These are phyloP conservation scores for Geosmithia flava DNA, from an alignment of 2,329 filamentous ascomycete genomes.

Conservation along the genomic window DNA sequence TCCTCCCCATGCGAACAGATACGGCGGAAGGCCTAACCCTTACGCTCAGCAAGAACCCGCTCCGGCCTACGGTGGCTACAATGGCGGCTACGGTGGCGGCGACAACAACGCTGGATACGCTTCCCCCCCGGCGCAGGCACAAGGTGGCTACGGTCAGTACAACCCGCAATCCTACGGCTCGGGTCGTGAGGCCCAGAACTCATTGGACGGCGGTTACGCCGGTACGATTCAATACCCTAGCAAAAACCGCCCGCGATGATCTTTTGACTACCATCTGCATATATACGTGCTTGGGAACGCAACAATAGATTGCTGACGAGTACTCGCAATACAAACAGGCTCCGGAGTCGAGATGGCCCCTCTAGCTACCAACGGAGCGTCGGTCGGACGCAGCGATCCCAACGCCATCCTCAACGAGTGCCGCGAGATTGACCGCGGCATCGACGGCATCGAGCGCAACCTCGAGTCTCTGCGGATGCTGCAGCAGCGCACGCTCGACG, in stretches of 20 bases:
- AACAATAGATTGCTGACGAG: background rate
- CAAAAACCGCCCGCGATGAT: background rate
- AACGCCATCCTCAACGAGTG: slow-evolving; percentile 79
- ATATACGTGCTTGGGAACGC: background rate
- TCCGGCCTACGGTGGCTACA: slow-evolving; percentile 17
- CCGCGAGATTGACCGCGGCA: slow-evolving; percentile 63
- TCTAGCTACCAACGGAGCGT: slow-evolving; percentile 38
- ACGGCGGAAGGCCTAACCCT: slow-evolving; percentile 42
- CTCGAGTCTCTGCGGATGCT: slow-evolving; percentile 60
- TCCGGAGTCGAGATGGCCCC: slow-evolving; percentile 61
- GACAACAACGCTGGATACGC: slow-evolving; percentile 7
- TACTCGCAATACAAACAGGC: slow-evolving; percentile 13
- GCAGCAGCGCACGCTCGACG: slow-evolving; percentile 60
- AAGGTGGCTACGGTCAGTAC: slow-evolving; percentile 8
- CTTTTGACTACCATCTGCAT: background rate
- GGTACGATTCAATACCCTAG: slow-evolving; percentile 9
- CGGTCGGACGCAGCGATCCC: slow-evolving; percentile 42
- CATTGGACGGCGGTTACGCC: slow-evolving; percentile 12
- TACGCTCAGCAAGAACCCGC: slow-evolving; percentile 41
- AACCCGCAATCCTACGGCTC: slow-evolving; percentile 2
- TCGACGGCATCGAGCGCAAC: slow-evolving; percentile 61
- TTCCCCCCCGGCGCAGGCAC: slow-evolving; percentile 4
- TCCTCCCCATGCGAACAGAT: slow-evolving; percentile 25
- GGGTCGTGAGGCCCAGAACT: background rate
- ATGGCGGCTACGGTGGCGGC: slow-evolving; percentile 10